Conservation (phyloP, 768 basidiomycete species). For the Suillus ampliporus region DNA sequence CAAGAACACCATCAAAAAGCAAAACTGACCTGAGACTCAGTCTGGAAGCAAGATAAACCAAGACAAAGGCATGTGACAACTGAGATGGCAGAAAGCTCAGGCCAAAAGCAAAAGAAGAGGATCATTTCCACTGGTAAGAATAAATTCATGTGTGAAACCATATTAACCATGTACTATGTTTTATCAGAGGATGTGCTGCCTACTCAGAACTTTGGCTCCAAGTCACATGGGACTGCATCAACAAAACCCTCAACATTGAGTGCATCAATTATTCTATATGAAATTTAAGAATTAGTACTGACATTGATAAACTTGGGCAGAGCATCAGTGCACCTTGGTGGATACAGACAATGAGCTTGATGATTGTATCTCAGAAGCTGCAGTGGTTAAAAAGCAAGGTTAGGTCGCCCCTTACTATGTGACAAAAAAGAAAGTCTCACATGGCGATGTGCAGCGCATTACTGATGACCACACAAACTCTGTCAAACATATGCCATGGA, state of each 20-base stretch:
- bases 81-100: neutral
- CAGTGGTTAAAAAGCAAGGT: neutral
- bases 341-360: neutral
- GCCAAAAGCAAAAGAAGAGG: neutral
- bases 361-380: neutral
- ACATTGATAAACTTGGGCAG: neutral
- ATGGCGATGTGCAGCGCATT: neutral
- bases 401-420: neutral
- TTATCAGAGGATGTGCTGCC: too few species aligned
- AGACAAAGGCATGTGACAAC: neutral
- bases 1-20: too few species aligned
- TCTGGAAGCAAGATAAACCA: neutral
- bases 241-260: neutral
- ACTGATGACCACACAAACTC: neutral
- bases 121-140: too few species aligned
- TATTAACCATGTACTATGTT: too few species aligned
- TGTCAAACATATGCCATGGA: neutral
- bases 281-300: neutral
- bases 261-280: too few species aligned
- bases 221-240: neutral
- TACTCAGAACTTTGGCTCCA: too few species aligned
- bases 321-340: neutral
- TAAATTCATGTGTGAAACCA: too few species aligned
- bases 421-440: constrained; percentile 1
- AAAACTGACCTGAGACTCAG: neutral